A percentile compares a stretch with the other conserved stretches of the same genome.
phyloP scores from a whole-genome alignment of 2,329 filamentous ascomycete species.

The Arachnomyces sp. region DNA sequence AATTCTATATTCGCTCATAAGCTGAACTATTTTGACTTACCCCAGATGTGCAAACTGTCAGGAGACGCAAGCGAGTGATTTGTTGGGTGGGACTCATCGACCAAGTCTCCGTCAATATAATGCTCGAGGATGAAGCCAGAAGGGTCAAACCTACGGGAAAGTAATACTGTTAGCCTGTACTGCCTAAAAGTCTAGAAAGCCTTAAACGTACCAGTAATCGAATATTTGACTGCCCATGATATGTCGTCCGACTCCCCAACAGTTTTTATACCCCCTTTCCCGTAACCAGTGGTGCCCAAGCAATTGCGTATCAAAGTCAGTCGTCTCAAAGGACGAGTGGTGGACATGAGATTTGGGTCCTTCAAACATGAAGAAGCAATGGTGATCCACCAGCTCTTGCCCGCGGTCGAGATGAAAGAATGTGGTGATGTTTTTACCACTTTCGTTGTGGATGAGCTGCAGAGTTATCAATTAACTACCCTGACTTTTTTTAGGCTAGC shows the following conservation, averaged over 20 bases:
- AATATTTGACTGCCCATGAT: slow-evolving; percentile 46
- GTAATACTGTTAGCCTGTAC: too few species aligned
- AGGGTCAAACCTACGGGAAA: too few species aligned
- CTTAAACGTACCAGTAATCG: slow-evolving; percentile 44
- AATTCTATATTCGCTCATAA: too few species aligned
- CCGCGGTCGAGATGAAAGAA: slow-evolving; percentile 47
- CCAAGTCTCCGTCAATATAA: slow-evolving; percentile 46
- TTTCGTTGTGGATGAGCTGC: slow-evolving; percentile 3
- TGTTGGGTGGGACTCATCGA: slow-evolving; percentile 27
- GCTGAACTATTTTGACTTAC: too few species aligned
- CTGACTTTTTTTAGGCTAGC: too few species aligned
- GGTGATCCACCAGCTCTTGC: slow-evolving; percentile 41
- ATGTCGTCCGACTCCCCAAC: slow-evolving; percentile 46
- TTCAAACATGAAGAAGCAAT: slow-evolving; percentile 42
- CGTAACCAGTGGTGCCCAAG: slow-evolving; percentile 46
- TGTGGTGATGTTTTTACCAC: slow-evolving; percentile 26
- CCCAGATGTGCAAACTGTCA: too few species aligned
- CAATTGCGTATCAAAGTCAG: slow-evolving; percentile 45
- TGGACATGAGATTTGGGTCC: slow-evolving; percentile 36
- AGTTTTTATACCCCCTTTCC: slow-evolving; percentile 35
- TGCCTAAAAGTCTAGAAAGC: slow-evolving; percentile 6
- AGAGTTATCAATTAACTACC: too few species aligned
- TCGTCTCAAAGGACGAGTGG: slow-evolving; percentile 44
- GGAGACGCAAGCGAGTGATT: too few species aligned
- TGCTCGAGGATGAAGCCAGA: slow-evolving; percentile 23